Evolutionary conservation across 371 early-diverging fungal genomes (phyloP).

Genomic region (Mortierella sp.): DNA sequence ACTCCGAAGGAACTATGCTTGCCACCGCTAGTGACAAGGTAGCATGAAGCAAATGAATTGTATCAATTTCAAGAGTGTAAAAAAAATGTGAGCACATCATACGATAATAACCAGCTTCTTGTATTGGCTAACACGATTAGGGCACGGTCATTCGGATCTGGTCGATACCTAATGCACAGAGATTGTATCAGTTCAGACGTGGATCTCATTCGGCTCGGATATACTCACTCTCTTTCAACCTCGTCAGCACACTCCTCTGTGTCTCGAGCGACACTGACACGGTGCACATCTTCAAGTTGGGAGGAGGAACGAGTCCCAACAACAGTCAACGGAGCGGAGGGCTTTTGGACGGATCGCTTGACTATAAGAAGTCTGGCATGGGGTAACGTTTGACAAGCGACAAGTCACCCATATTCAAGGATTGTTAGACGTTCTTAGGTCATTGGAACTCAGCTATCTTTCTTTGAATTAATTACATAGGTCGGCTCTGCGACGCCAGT

Average conservation of each 20-base stretch:
- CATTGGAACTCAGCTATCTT: background rate
- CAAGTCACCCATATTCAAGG: too few species aligned
- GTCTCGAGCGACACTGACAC: constrained; percentile 96
- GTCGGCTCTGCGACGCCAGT: constrained; percentile 71
- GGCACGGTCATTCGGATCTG: constrained; percentile 98
- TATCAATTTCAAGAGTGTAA: background rate
- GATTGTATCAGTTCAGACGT: constrained; percentile 94
- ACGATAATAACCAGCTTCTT: background rate
- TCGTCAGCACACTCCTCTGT: constrained; percentile 83
- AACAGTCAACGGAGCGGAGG: constrained; percentile 6
- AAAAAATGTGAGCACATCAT: background rate
- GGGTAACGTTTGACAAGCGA: constrained; percentile 20
- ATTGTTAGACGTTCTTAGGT: background rate
- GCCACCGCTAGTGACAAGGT: constrained; percentile 97
- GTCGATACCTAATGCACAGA: constrained; percentile 87
- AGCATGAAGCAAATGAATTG: background rate
- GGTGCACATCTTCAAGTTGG: constrained; percentile 93
- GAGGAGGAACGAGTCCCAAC: constrained; percentile 24
- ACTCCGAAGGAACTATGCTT: constrained; percentile 91
- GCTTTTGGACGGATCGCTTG: constrained; percentile 18
- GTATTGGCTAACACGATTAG: constrained; percentile 56
- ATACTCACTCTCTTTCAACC: constrained; percentile 92
- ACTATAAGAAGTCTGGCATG: constrained; percentile 22
- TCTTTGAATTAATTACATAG: constrained; percentile 22
- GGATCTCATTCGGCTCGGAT: constrained; percentile 96